Conservation (phyloP, 2,329 filamentous ascomycete species). For the Anthostomella pinea region DNA sequence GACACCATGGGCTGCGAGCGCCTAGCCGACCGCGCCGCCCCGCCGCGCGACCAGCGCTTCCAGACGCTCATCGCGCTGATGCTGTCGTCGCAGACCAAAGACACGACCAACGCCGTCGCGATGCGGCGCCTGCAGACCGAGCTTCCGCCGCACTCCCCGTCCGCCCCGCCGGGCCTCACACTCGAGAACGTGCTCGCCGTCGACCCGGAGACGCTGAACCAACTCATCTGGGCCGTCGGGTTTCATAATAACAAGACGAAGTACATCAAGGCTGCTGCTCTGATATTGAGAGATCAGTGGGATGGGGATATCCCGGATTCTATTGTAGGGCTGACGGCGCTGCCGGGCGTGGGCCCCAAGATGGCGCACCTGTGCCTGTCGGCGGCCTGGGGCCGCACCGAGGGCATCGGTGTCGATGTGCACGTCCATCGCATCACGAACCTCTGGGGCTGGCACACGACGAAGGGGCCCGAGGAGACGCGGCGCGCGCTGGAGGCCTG, state of each 20-base stretch:
- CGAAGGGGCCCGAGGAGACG: constrained; percentile 78
- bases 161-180: constrained; percentile 56
- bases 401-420: constrained; percentile 89
- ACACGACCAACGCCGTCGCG: constrained; percentile 81
- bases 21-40: constrained; percentile 55
- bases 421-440: constrained; percentile 95
- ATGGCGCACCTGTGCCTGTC: constrained; percentile 90
- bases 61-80: constrained; percentile 86
- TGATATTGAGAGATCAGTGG: constrained; percentile 68
- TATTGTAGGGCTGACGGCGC: constrained; percentile 68
- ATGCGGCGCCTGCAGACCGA: constrained; percentile 77
- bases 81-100: constrained; percentile 90
- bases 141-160: constrained; percentile 52
- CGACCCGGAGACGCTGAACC: constrained; percentile 62
- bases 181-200: constrained; percentile 76
- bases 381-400: constrained; percentile 60
- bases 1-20: constrained; percentile 97
- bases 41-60: constrained; percentile 63
- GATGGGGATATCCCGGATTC: constrained; percentile 76
- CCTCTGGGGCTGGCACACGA: constrained; percentile 86
- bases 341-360: constrained; percentile 89
- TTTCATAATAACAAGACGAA: constrained; percentile 95
- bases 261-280: constrained; percentile 72
- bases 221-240: constrained; percentile 78
- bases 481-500: constrained; percentile 72